Conservation (phyloP, 352 stramenopile species). For the Phytopythium oedochilum region DNA sequence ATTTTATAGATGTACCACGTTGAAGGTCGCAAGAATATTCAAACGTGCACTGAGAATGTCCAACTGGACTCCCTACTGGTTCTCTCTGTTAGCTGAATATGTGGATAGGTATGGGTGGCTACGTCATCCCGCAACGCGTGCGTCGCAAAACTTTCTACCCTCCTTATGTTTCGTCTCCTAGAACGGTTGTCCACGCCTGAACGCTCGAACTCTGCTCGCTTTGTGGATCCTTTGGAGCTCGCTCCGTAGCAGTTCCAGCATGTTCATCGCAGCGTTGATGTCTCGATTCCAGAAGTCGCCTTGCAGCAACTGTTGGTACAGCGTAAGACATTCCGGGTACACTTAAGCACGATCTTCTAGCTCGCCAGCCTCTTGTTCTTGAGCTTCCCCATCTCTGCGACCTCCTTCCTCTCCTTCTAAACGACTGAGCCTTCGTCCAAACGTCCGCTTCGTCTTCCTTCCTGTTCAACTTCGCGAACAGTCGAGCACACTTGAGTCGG, state of each 20-base stretch:
- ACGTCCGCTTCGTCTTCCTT: constrained; percentile 1
- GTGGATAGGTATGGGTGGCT: constrained; percentile 4
- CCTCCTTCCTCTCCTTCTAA: constrained; percentile 4
- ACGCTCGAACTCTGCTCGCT: not conserved
- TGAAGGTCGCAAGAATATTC: too few species aligned
- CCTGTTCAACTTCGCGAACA: not conserved
- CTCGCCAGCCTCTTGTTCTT: not conserved
- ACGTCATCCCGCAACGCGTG: not conserved
- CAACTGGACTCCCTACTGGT: too few species aligned
- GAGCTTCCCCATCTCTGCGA: constrained; percentile 2
- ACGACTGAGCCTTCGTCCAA: not conserved
- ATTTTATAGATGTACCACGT: too few species aligned
- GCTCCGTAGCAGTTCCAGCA: not conserved
- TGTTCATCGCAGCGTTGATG: too few species aligned
- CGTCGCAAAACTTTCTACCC: not conserved
- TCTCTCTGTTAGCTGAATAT: not conserved
- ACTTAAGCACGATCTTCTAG: constrained; percentile 10
- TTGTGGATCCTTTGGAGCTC: not conserved
- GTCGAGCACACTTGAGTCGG: constrained; percentile 5
- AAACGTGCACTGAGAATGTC: constrained; percentile 3
- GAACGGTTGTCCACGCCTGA: constrained; percentile 3
- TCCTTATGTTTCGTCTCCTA: not conserved
- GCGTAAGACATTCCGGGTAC: not conserved
- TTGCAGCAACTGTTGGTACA: too few species aligned
- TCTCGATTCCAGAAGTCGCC: too few species aligned